These are phyloP conservation scores for Williopsis jadinii DNA, from an alignment of 1,139 yeast genomes.

Conservation along the genomic window DNA sequence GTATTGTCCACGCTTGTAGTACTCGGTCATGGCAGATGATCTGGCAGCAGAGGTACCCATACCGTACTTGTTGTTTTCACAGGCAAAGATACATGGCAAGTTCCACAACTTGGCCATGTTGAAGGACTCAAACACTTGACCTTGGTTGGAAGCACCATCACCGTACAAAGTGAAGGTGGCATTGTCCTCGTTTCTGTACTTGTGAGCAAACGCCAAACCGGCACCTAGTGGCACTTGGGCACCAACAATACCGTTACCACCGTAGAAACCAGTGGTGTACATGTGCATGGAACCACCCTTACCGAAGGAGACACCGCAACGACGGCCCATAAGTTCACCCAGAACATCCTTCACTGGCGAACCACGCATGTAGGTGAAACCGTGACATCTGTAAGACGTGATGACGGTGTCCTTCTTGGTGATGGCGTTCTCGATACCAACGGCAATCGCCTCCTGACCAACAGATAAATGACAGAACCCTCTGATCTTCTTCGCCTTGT, in stretches of 20 bases:
- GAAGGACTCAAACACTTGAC: constrained; percentile 95
- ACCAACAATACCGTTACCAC: constrained; percentile 99
- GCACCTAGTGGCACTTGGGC: constrained; percentile 99
- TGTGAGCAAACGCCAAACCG: constrained; percentile 95
- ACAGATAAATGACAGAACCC: constrained; percentile 99
- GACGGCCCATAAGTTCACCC: constrained; percentile 95
- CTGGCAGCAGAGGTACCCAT: constrained; percentile 98
- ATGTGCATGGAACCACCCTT: constrained; percentile 99
- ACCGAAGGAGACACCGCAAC: constrained; percentile 92
- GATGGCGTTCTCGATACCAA: constrained; percentile 94
- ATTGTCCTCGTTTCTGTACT: constrained; percentile 75
- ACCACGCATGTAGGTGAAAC: constrained; percentile 94
- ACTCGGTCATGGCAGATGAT: constrained; percentile 93
- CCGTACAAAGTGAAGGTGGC: constrained; percentile 91
- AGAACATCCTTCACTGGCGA: constrained; percentile 83
- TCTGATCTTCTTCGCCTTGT: constrained; percentile 96
- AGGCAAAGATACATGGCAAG: constrained; percentile 88
- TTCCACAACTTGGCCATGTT: constrained; percentile 99
- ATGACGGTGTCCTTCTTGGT: constrained; percentile 78
- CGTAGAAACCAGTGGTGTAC: constrained; percentile 92
- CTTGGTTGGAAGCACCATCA: constrained; percentile 99
- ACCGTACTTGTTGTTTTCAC: constrained; percentile 99
- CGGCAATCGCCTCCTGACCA: constrained; percentile 98
- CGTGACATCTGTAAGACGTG: constrained; percentile 98
- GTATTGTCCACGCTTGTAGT: constrained; percentile 98